Evolutionary conservation across 139 green algal species (phyloP).

Genomic region (Nannochloris sp.): DNA sequence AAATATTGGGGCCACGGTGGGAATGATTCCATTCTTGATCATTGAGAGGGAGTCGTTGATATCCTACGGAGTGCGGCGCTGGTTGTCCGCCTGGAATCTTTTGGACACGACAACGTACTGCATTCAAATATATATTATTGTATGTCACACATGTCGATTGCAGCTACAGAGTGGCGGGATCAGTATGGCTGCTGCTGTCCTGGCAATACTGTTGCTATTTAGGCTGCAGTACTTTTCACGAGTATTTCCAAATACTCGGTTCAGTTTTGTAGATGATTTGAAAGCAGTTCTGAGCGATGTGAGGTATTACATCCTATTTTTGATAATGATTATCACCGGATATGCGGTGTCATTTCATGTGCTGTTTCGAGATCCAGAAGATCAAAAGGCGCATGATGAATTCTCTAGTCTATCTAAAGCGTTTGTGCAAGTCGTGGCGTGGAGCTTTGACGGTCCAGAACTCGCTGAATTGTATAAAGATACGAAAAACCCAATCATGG

Average conservation of each 20-base stretch:
- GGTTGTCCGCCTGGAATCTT: constrained; percentile 42
- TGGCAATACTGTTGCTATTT: constrained; percentile 42
- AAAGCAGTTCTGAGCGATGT: constrained; percentile 17
- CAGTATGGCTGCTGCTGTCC: constrained; percentile 28
- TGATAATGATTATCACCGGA: constrained; percentile 37
- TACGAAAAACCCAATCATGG: constrained; percentile 1
- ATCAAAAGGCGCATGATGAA: constrained; percentile 19
- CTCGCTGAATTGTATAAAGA: not conserved
- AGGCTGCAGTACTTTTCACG: constrained; percentile 33
- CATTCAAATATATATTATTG: constrained; percentile 31
- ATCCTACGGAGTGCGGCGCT: constrained; percentile 29
- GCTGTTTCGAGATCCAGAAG: constrained; percentile 26
- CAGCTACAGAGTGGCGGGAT: constrained; percentile 17
- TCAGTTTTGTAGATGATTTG: constrained; percentile 32
- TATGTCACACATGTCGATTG: constrained; percentile 34
- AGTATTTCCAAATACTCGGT: constrained; percentile 32
- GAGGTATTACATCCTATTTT: constrained; percentile 25
- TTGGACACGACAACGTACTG: constrained; percentile 36
- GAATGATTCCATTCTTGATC: constrained; percentile 42
- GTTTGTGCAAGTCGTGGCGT: constrained; percentile 8
- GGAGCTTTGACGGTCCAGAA: not conserved
- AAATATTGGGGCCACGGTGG: constrained; percentile 24
- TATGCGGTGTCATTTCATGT: constrained; percentile 41
- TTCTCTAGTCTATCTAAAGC: not conserved
- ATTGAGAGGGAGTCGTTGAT: constrained; percentile 27